Evolutionary conservation across 352 stramenopile genomes (phyloP), one percentile per base, ranked within the genome.

Genomic region (Globisporangium cederbergense): DNA sequence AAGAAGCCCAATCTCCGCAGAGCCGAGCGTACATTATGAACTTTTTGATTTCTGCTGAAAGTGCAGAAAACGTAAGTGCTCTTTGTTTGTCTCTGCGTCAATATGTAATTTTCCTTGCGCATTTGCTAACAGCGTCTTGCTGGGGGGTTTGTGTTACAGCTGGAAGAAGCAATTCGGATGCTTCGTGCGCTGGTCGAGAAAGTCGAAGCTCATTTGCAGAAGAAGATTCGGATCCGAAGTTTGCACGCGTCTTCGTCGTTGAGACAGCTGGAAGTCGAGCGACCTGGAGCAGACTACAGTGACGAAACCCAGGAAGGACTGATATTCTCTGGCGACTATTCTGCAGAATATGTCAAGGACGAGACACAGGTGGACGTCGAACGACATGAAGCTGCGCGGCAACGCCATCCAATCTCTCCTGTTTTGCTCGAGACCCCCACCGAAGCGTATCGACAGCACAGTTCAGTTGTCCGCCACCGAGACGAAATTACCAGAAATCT

Each of bases 41-140:
- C 43, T 92, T 90, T 36, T 30, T 91, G 11, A 68, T 90, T 16
- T 76, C 76, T 2, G 81, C 71, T 1, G 71, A 75, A n/a, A 76
- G 75, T 0, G 69, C 60, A 34, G 70, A 68, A 9, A 72, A 73
- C 47, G 75, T 82, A 60, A 43, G 69, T 68, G 30, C 7, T 46
- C 16, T 58, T 55, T 58, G 62, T 43, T 30, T 53, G 52, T 40
- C 14, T 45, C 3, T 47, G 42, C 4, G 5, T 20, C 16, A 20
- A 18, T 20, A 18, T n/a, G 40, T n/a, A 9, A 46, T 46, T 46
- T 46, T 18, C 3, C 40, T 46, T 46, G 40, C 18, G 10, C 20
- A 14, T 38, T 22, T 50, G 18, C 28, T 45, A 47, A 47, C 59
- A 46, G 4, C 61, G 16, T 18, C 14, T 8, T 25, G 22, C 18